phyloP scores from a whole-genome alignment of 1,284 basidiomycete species.

The Afroboletus lepidellus region DNA sequence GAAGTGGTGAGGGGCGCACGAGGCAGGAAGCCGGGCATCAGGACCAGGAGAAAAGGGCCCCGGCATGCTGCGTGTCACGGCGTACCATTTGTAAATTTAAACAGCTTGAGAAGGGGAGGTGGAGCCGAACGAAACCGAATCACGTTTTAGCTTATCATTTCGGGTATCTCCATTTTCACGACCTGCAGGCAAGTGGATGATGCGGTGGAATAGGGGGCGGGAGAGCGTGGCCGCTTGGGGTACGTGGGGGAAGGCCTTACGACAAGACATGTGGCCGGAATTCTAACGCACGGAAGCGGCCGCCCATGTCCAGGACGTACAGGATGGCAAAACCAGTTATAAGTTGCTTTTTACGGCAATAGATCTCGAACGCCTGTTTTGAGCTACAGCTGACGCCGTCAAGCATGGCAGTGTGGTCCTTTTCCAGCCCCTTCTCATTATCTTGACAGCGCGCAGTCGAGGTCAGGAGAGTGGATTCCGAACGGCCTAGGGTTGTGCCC shows the following conservation, averaged over 20 bases:
- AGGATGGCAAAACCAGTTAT: conserved; percentile 19
- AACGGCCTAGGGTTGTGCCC: conserved; percentile 17
- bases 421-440: conserved; percentile 2
- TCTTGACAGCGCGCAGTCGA: conserved; percentile 1
- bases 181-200: conserved; percentile 10
- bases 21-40: background rate
- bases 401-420: conserved; percentile 1
- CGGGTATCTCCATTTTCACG: conserved; percentile 26
- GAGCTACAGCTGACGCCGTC: background rate
- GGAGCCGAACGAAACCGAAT: conserved; percentile 11
- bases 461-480: conserved; percentile 1
- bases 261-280: conserved; percentile 2
- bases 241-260: conserved; percentile 7
- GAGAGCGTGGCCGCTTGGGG: conserved; percentile 4
- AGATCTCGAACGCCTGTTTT: conserved; percentile 8
- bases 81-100: conserved; percentile 3
- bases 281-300: conserved; percentile 18
- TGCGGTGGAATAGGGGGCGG: conserved; percentile 17
- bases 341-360: conserved; percentile 4
- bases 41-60: background rate
- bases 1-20: conserved; percentile 1
- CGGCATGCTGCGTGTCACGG: background rate
- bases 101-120: background rate
- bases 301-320: conserved; percentile 15
- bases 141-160: conserved; percentile 19